Conservation (phyloP, 768 basidiomycete species). For the Boletus vinaceobasis region DNA sequence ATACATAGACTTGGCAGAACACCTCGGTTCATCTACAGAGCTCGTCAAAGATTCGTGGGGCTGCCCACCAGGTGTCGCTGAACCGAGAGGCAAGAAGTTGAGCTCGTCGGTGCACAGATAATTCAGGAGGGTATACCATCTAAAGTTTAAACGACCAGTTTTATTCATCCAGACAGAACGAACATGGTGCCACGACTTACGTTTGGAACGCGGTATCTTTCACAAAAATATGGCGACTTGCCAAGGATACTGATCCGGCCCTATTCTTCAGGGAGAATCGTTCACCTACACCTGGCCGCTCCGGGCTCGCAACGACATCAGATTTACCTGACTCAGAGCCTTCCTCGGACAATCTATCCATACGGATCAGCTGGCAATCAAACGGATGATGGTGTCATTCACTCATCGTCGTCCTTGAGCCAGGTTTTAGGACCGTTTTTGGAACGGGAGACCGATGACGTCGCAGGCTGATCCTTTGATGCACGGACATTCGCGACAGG, state of each 20-base stretch:
- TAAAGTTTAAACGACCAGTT: conserved; percentile 4
- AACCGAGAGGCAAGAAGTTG: conserved; percentile 33
- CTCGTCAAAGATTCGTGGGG: neutral
- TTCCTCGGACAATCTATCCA: conserved; percentile 10
- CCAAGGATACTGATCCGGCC: neutral
- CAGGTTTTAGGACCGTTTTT: neutral
- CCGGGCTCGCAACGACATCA: conserved; percentile 16
- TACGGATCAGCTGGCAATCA: neutral
- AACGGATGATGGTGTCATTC: neutral
- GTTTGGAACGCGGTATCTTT: conserved; percentile 27
- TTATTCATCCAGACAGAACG: no score
- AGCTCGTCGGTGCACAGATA: conserved; percentile 38
- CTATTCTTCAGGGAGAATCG: neutral
- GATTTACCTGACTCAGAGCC: conserved; percentile 13
- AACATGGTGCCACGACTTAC: conserved; percentile 4
- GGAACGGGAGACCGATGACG: neutral
- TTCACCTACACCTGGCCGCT: neutral
- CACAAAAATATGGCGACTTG: conserved; percentile 18
- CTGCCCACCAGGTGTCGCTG: conserved; percentile 1
- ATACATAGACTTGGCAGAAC: conserved; percentile 46
- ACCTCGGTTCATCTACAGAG: conserved; percentile 11
- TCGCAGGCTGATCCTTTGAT: neutral
- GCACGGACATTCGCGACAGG: neutral
- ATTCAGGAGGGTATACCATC: conserved; percentile 38
- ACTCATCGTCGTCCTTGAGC: conserved; percentile 10